Percentiles rank a stretch among this genome's conserved stretches.
Evolutionary conservation across 208 protist species (phyloP).

Genomic region (Leptomonas seymouri): DNA sequence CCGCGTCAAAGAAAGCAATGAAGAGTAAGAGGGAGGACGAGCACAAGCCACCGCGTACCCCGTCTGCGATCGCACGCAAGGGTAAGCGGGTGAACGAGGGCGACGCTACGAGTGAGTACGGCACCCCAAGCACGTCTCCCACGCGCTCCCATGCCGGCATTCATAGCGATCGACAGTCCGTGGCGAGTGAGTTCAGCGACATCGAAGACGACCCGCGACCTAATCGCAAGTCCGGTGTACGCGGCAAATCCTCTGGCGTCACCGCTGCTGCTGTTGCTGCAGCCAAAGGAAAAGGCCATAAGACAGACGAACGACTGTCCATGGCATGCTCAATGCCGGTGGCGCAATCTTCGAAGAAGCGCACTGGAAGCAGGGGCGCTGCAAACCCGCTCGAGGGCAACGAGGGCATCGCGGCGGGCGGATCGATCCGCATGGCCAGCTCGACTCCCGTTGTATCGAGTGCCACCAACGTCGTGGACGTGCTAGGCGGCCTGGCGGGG

Average conservation of each 20-base stretch:
- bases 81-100: slow-evolving; percentile 12
- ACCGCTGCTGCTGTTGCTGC: background rate
- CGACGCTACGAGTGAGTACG: slow-evolving; percentile 7
- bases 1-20: slow-evolving; percentile 11
- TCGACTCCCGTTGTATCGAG: background rate
- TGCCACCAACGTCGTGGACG: background rate
- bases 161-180: slow-evolving; percentile 8
- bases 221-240: background rate
- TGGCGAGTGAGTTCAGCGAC: slow-evolving; percentile 30
- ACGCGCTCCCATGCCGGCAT: slow-evolving; percentile 12
- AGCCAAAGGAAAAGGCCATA: slow-evolving; percentile 1
- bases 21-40: background rate
- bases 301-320: slow-evolving; percentile 1
- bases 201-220: slow-evolving; percentile 24
- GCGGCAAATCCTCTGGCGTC: background rate
- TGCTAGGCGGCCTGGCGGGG: background rate
- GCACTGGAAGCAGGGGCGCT: background rate
- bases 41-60: slow-evolving; percentile 1
- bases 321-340: slow-evolving; percentile 20
- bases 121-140: slow-evolving; percentile 24
- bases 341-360: background rate
- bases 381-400: background rate
- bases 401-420: background rate
- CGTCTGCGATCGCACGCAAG: background rate
- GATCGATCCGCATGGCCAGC: slow-evolving; percentile 17